Evolutionary conservation across 768 basidiomycete genomes (phyloP).

Genomic region (Trametes meyenii): DNA sequence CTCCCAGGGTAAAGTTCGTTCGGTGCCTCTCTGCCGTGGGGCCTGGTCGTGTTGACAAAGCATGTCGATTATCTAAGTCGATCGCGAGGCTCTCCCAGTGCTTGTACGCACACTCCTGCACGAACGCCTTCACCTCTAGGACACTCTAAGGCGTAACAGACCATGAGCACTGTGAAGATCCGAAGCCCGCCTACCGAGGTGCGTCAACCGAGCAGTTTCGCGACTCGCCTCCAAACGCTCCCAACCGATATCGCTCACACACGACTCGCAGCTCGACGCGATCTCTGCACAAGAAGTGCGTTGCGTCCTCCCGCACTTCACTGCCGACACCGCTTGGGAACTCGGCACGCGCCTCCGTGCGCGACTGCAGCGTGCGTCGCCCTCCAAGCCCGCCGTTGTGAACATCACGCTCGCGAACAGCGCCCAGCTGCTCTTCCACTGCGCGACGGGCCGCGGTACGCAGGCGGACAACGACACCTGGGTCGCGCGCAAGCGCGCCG

Average conservation of each 20-base stretch:
- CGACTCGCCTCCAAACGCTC: neutral
- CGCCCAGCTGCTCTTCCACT: slow-evolving; percentile 29
- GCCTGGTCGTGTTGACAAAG: slow-evolving; percentile 1
- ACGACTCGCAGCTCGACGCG: slow-evolving; percentile 19
- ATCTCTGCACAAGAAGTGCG: slow-evolving; percentile 20
- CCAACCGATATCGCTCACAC: neutral
- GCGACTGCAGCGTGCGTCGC: slow-evolving; percentile 21
- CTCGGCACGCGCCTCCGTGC: slow-evolving; percentile 24
- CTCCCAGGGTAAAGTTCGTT: neutral
- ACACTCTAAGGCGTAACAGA: neutral
- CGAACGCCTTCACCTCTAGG: neutral
- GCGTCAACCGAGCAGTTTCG: neutral
- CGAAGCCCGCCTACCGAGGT: slow-evolving; percentile 8
- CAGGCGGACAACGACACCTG: slow-evolving; percentile 28
- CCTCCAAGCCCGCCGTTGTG: slow-evolving; percentile 23
- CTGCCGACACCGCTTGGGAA: slow-evolving; percentile 28
- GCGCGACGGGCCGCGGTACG: slow-evolving; percentile 24
- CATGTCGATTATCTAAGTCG: slow-evolving; percentile 3
- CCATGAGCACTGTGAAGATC: slow-evolving; percentile 9
- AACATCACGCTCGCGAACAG: slow-evolving; percentile 30
- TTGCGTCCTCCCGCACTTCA: slow-evolving; percentile 27
- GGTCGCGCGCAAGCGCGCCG: slow-evolving; percentile 30
- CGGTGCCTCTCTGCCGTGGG: neutral
- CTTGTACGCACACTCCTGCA: neutral
- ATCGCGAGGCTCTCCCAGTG: neutral